Evolutionary conservation across 169 alveolate genomes (phyloP).

Genomic region (Eimeria acervulina): DNA sequence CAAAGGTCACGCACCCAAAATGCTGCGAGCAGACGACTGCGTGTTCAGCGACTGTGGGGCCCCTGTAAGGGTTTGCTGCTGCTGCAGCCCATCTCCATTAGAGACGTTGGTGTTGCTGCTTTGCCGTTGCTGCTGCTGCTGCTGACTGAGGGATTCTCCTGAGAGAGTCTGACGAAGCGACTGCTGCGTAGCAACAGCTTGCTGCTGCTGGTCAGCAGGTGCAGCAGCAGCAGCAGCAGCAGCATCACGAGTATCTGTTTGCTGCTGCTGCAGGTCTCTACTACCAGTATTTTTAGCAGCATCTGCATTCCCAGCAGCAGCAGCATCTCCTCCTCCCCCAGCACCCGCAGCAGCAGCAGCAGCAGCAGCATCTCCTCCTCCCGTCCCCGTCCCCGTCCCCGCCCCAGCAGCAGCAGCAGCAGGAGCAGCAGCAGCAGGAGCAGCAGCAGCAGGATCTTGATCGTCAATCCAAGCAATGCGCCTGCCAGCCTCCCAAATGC

Average conservation of each 20-base stretch:
- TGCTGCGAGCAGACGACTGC: not conserved
- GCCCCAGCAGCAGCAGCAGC: too few species aligned
- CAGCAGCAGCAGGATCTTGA: not conserved
- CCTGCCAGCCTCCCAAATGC: constrained; percentile 79
- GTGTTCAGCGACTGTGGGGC: not conserved
- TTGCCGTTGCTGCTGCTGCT: not conserved
- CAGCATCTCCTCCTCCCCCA: not conserved
- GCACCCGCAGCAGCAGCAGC: too few species aligned
- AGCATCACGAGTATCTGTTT: too few species aligned
- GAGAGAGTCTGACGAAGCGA: not conserved
- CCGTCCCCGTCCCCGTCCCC: too few species aligned
- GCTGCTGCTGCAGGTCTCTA: not conserved
- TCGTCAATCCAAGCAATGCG: constrained; percentile 78
- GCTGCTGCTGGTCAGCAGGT: not conserved
- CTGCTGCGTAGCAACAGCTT: not conserved
- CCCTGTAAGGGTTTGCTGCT: not conserved
- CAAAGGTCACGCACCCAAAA: not conserved
- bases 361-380: too few species aligned
- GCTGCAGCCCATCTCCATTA: not conserved
- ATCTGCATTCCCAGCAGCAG: not conserved
- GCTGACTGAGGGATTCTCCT: not conserved
- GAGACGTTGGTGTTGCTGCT: not conserved
- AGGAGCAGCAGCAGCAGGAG: not conserved
- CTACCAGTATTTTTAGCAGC: not conserved
- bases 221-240: constrained; percentile 38